Evolutionary conservation across 441 rosid genomes (phyloP).

Genomic region (Corymbia citriodora): DNA sequence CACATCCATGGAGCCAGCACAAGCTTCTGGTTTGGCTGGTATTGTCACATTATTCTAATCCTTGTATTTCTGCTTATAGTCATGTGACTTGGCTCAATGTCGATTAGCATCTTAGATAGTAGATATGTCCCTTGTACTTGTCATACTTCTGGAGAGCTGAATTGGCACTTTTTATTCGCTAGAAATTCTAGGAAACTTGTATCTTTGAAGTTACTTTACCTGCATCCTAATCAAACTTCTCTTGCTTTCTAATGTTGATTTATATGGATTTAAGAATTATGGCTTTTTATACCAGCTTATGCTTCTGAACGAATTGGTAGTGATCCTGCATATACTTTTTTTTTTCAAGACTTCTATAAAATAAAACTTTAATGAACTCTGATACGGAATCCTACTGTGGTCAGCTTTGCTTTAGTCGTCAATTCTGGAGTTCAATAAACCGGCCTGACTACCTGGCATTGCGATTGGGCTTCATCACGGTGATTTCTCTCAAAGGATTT

Average conservation of each 20-base stretch:
- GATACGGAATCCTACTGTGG: neutral
- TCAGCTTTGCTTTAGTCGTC: constrained; percentile 11
- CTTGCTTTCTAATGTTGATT: neutral
- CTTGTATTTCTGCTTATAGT: neutral
- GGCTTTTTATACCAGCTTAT: neutral
- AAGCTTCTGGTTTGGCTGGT: constrained; percentile 69
- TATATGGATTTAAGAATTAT: neutral
- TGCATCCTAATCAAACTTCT: neutral
- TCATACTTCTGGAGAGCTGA: neutral
- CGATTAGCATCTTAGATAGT: neutral
- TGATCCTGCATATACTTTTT: neutral
- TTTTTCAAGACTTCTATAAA: neutral
- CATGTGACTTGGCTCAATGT: neutral
- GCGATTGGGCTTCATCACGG: constrained; percentile 1
- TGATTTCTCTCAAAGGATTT: neutral
- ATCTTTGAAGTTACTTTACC: neutral
- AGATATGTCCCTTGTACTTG: neutral
- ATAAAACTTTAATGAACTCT: neutral
- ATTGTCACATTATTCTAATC: neutral
- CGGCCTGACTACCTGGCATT: constrained; percentile 2
- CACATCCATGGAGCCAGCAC: constrained; percentile 70
- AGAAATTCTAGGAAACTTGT: neutral
- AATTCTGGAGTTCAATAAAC: constrained; percentile 6
- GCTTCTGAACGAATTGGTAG: neutral
- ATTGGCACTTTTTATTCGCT: neutral